A percentile compares a stretch with the other conserved stretches of the same genome.
Conservation (phyloP, 1,139 yeast species). For the Diutina neorugosa region DNA sequence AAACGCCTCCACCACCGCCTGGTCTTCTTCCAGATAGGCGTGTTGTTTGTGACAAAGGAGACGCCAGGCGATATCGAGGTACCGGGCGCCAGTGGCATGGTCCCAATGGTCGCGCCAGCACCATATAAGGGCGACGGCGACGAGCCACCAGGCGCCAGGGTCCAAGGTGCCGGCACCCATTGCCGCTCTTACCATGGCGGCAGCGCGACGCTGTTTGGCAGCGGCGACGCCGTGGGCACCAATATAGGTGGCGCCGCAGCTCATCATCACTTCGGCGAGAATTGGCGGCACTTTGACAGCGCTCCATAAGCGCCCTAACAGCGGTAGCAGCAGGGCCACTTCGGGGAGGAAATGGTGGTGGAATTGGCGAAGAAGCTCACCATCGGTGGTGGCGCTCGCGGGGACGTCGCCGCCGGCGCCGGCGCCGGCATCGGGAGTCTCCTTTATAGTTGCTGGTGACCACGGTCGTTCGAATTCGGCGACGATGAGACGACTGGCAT, state of each 20-base stretch:
- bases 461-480: not conserved
- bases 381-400: not conserved
- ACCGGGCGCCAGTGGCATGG: not conserved
- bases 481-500: not conserved
- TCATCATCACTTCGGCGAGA: not conserved
- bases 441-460: not conserved
- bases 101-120: not conserved
- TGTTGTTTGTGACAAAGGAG: not conserved
- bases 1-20: not conserved
- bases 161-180: not conserved
- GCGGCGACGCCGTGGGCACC: not conserved
- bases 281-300: not conserved
- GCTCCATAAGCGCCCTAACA: not conserved
- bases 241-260: not conserved
- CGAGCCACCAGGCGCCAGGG: not conserved
- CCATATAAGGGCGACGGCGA: not conserved
- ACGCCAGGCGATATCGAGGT: not conserved
- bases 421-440: not conserved
- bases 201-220: not conserved
- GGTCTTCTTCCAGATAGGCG: not conserved
- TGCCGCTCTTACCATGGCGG: not conserved
- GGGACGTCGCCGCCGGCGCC: not conserved
- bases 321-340: not conserved
- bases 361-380: not conserved
- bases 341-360: not conserved